These are phyloP conservation scores for Phytophthora sojae DNA, from an alignment of 352 stramenopile genomes.

Conservation along the genomic window DNA sequence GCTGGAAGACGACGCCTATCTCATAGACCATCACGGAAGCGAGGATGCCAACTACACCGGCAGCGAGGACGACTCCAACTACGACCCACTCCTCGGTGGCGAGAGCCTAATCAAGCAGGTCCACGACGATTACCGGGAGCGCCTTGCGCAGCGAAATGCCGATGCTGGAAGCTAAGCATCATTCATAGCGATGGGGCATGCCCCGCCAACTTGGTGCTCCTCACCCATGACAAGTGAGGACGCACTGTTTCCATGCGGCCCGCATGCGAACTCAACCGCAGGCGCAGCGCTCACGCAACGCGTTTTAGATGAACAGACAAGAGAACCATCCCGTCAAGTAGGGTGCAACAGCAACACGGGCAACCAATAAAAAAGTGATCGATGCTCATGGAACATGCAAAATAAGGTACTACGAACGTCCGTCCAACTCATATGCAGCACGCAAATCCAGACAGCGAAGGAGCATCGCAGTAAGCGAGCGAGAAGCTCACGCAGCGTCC, in stretches of 20 bases:
- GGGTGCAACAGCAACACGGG: conserved; percentile 9
- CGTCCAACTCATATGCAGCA: conserved; percentile 5
- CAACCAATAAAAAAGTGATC: conserved; percentile 40
- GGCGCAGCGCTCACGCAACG: conserved; percentile 5
- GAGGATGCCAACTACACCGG: conserved; percentile 42
- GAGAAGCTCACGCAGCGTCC: conserved; percentile 20
- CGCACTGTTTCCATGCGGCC: conserved; percentile 1
- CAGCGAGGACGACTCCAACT: conserved; percentile 63
- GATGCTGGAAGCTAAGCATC: conserved; percentile 21
- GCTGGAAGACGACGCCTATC: conserved; percentile 33
- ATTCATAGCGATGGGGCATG: background rate
- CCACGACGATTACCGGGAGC: conserved; percentile 80
- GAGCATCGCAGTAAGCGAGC: conserved; percentile 23
- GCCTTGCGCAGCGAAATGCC: conserved; percentile 58
- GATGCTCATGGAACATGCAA: conserved; percentile 26
- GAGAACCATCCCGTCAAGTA: conserved; percentile 7
- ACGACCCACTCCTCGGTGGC: conserved; percentile 73
- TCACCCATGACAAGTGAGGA: conserved; percentile 8
- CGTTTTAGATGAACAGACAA: conserved; percentile 31
- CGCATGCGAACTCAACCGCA: background rate
- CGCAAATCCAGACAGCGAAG: background rate
- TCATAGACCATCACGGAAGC: conserved; percentile 33
- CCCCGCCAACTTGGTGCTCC: background rate
- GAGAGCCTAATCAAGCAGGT: conserved; percentile 75
- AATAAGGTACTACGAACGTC: background rate